Conservation (phyloP, 1,139 yeast species). For the Diutina sp. region DNA sequence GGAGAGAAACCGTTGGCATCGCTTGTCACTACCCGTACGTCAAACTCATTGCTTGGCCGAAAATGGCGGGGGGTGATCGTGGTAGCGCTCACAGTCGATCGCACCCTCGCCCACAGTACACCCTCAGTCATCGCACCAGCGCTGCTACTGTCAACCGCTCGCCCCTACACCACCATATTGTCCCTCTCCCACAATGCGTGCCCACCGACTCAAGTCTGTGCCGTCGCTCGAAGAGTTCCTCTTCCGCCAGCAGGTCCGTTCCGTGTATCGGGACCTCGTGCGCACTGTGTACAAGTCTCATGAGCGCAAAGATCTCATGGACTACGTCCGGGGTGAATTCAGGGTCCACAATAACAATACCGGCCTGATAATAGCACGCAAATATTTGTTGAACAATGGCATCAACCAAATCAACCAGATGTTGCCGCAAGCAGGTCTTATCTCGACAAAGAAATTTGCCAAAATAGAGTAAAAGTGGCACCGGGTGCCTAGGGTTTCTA, state of each 20-base stretch:
- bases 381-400: slow-evolving; percentile 26
- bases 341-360: slow-evolving; percentile 13
- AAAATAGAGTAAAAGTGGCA: not conserved
- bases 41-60: not conserved
- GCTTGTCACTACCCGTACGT: not conserved
- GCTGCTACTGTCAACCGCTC: too few species aligned
- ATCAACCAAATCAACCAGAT: slow-evolving; percentile 14
- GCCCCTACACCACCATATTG: not conserved
- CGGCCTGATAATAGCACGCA: slow-evolving; percentile 20
- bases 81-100: not conserved
- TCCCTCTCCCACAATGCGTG: not conserved
- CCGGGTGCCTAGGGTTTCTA: not conserved
- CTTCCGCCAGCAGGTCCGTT: slow-evolving; percentile 21
- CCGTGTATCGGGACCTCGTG: slow-evolving; percentile 21
- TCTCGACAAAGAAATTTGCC: not conserved
- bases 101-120: not conserved
- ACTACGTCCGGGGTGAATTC: slow-evolving; percentile 24
- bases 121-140: not conserved
- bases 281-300: slow-evolving; percentile 24
- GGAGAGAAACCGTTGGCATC: not conserved
- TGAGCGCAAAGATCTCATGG: slow-evolving; percentile 23
- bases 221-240: slow-evolving; percentile 29
- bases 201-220: slow-evolving; percentile 6
- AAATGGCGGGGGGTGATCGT: not conserved
- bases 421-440: slow-evolving; percentile 11